These are phyloP conservation scores for Lachnellula occidentalis DNA, from an alignment of 2,329 filamentous ascomycete genomes.

Conservation along the genomic window DNA sequence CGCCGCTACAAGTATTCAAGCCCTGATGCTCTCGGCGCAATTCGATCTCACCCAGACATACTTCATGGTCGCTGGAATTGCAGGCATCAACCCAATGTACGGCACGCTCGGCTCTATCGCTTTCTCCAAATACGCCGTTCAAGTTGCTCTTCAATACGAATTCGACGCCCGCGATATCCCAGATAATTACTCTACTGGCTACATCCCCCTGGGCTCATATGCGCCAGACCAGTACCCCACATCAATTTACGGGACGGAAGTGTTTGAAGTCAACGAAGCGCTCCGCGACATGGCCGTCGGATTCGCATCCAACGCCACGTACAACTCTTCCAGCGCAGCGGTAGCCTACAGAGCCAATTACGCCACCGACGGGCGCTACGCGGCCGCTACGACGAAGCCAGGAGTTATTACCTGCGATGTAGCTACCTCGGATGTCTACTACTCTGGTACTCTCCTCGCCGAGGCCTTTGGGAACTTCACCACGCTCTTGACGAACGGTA, in stretches of 20 bases:
- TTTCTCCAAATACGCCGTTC: slow-evolving; percentile 64
- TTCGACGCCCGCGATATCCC: slow-evolving; percentile 66
- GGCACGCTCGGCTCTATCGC: slow-evolving; percentile 62
- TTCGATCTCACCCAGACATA: slow-evolving; percentile 66
- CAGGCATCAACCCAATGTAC: slow-evolving; percentile 63
- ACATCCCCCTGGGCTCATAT: slow-evolving; percentile 59
- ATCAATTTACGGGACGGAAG: slow-evolving; percentile 61
- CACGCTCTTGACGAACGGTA: slow-evolving; percentile 59
- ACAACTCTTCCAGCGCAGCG: slow-evolving; percentile 46
- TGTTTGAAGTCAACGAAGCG: slow-evolving; percentile 58
- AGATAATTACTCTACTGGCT: slow-evolving; percentile 59
- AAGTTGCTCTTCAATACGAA: slow-evolving; percentile 72
- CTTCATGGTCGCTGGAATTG: slow-evolving; percentile 68
- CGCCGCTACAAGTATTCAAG: slow-evolving; percentile 59
- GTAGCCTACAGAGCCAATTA: slow-evolving; percentile 52
- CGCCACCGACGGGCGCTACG: slow-evolving; percentile 43
- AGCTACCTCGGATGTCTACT: slow-evolving; percentile 69
- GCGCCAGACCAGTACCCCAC: slow-evolving; percentile 51
- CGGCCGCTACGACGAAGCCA: slow-evolving; percentile 42
- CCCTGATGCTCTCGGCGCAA: slow-evolving; percentile 51
- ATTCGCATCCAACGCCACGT: slow-evolving; percentile 45
- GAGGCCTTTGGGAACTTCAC: slow-evolving; percentile 63
- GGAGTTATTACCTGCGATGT: slow-evolving; percentile 59
- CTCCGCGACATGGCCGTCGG: slow-evolving; percentile 48
- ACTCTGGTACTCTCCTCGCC: slow-evolving; percentile 53